These are phyloP conservation scores for Acanthamoeba polyphaga DNA, from an alignment of 208 protist species.

Conservation along the genomic window DNA sequence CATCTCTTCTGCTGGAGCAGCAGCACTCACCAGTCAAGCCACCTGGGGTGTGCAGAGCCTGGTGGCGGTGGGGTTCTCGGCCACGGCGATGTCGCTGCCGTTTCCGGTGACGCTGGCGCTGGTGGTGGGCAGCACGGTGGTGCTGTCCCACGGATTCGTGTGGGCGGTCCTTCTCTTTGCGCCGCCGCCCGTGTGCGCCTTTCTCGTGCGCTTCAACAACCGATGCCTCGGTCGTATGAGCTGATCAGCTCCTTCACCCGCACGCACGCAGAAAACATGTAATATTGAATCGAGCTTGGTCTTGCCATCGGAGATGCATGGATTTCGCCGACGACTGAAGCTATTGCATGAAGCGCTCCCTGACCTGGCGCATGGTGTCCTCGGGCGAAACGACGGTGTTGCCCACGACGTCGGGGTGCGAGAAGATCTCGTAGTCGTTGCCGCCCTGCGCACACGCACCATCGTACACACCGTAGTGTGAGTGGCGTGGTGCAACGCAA, in stretches of 20 bases:
- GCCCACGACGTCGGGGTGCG: slow-evolving; percentile 92
- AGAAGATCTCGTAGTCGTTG: slow-evolving; percentile 99
- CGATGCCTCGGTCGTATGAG: not conserved
- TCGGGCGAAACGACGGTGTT: slow-evolving; percentile 96
- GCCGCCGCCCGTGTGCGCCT: not conserved
- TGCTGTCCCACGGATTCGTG: not conserved
- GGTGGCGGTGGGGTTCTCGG: not conserved
- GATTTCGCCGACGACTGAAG: no score
- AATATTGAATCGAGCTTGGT: no score
- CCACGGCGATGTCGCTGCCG: not conserved
- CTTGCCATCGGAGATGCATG: no score
- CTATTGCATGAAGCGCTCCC: slow-evolving; percentile 82
- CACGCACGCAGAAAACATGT: no score
- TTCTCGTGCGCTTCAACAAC: slow-evolving; percentile 18
- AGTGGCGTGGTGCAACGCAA: not conserved
- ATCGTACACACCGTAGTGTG: no score
- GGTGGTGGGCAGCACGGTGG: not conserved
- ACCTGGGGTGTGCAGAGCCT: not conserved
- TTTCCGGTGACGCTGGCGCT: not conserved
- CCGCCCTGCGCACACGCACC: slow-evolving; percentile 92
- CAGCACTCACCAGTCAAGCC: not conserved
- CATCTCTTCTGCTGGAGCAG: not conserved
- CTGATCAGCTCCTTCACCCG: not conserved
- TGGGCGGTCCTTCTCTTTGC: not conserved
- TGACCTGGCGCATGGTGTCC: slow-evolving; percentile 95